These are phyloP conservation scores for Samsoniella hepiali DNA, from an alignment of 2,329 filamentous ascomycete species.

Conservation along the genomic window DNA sequence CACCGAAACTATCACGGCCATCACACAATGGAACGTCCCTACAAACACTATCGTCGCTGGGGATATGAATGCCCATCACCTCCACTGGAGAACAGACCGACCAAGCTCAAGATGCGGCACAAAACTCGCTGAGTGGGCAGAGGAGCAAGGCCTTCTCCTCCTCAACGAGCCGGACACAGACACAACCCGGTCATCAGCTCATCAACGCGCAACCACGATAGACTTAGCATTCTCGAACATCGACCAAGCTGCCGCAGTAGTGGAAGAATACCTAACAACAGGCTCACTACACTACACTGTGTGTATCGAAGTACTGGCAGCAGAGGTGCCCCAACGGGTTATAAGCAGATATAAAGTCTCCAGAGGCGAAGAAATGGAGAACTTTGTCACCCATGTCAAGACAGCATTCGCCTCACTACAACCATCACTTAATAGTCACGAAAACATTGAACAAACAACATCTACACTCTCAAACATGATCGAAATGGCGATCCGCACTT, in stretches of 20 bases:
- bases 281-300: conserved; percentile 4
- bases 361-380: neutral
- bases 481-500: neutral
- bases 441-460: conserved; percentile 1
- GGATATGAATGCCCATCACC: conserved; percentile 1
- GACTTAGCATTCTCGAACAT: conserved; percentile 8
- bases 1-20: neutral
- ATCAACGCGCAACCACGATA: neutral
- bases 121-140: neutral
- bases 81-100: neutral
- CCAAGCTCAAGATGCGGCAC: neutral
- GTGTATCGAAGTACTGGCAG: neutral
- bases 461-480: conserved; percentile 2
- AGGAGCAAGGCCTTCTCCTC: neutral
- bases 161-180: neutral
- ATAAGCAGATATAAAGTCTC: neutral
- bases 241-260: neutral
- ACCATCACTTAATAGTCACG: neutral
- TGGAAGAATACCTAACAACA: conserved; percentile 4
- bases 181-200: neutral
- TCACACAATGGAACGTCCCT: neutral
- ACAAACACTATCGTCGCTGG: neutral
- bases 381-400: neutral
- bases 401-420: neutral
- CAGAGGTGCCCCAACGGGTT: neutral